phyloP scores from a whole-genome alignment of 306 rosid genomes.

The Malus sylvestris region DNA sequence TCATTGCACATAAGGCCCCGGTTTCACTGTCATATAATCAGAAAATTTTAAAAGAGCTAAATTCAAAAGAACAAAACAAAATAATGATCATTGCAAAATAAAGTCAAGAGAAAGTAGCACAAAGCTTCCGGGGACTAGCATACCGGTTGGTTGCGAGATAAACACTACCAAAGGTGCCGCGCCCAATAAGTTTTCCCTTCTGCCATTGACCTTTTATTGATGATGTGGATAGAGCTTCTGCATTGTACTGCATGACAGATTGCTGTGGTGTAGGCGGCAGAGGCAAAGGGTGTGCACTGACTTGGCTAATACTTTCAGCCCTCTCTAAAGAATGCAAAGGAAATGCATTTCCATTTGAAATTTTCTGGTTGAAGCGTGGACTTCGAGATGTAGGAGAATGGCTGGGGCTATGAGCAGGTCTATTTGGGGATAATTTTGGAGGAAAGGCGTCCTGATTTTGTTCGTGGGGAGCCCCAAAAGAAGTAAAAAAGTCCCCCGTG shows the following conservation, averaged over 20 bases:
- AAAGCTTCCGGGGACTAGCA: constrained; percentile 15
- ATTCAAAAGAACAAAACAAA: not conserved
- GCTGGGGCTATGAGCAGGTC: constrained; percentile 35
- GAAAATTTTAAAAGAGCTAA: constrained; percentile 2
- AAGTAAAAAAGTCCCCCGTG: constrained; percentile 30
- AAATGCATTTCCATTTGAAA: constrained; percentile 28
- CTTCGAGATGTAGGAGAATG: constrained; percentile 38
- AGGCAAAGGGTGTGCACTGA: constrained; percentile 75
- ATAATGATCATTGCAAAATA: constrained; percentile 11
- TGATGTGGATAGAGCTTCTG: constrained; percentile 25
- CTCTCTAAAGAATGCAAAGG: constrained; percentile 27
- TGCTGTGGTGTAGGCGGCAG: constrained; percentile 65
- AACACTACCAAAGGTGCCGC: constrained; percentile 92
- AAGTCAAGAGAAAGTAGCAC: constrained; percentile 7
- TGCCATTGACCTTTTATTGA: constrained; percentile 78
- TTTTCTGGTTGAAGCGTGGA: constrained; percentile 20
- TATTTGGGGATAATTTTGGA: constrained; percentile 22
- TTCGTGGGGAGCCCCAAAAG: constrained; percentile 21
- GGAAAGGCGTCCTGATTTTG: constrained; percentile 24
- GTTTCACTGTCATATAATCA: constrained; percentile 50
- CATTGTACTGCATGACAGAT: constrained; percentile 13
- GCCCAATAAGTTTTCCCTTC: constrained; percentile 84
- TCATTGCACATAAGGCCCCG: constrained; percentile 95
- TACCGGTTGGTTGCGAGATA: constrained; percentile 75
- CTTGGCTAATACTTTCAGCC: constrained; percentile 40